Evolutionary conservation across 225 moss, liverwort and hornwort species (phyloP).

Genomic region (Lunularia cruciata): DNA sequence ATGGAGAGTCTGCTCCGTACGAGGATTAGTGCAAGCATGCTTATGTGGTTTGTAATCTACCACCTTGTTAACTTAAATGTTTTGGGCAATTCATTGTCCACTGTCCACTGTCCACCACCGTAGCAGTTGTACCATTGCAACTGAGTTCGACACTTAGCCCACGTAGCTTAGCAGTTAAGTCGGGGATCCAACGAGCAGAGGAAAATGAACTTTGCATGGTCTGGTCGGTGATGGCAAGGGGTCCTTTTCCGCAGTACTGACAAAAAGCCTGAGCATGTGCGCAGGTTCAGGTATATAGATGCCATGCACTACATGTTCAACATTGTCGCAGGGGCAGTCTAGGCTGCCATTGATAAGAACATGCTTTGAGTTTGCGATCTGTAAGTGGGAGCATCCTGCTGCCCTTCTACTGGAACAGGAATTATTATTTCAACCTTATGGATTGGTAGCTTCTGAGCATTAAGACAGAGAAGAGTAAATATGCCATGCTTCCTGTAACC

Average conservation of each 20-base stretch:
- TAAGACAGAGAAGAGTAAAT: conserved; percentile 59
- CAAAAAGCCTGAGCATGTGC: conserved; percentile 99
- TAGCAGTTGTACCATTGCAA: conserved; percentile 26
- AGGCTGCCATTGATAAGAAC: conserved; percentile 98
- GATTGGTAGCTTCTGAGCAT: conserved; percentile 58
- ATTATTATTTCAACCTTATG: conserved; percentile 47
- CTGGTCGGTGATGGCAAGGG: conserved; percentile 26
- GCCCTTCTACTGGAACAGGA: conserved; percentile 81
- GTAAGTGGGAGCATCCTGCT: conserved; percentile 94
- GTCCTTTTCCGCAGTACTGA: conserved; percentile 88
- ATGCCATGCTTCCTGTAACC: conserved; percentile 52
- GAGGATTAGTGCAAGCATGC: conserved; percentile 65
- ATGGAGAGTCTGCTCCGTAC: conserved; percentile 72
- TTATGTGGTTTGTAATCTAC: conserved; percentile 85
- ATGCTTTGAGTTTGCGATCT: conserved; percentile 95
- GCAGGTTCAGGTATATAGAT: conserved; percentile 99
- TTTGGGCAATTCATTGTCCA: conserved; percentile 1
- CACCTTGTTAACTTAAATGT: conserved; percentile 38
- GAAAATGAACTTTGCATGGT: conserved; percentile 10
- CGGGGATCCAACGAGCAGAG: conserved; percentile 37
- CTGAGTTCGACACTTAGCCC: conserved; percentile 3
- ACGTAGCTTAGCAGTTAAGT: conserved; percentile 8
- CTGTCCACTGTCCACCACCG: conserved; percentile 51
- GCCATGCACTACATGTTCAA: conserved; percentile 95
- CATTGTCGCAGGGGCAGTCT: conserved; percentile 94